Evolutionary conservation across 805 yeast species (phyloP), one percentile per base, ranked within the genome.

Genomic region (Kuraishia borneana): DNA sequence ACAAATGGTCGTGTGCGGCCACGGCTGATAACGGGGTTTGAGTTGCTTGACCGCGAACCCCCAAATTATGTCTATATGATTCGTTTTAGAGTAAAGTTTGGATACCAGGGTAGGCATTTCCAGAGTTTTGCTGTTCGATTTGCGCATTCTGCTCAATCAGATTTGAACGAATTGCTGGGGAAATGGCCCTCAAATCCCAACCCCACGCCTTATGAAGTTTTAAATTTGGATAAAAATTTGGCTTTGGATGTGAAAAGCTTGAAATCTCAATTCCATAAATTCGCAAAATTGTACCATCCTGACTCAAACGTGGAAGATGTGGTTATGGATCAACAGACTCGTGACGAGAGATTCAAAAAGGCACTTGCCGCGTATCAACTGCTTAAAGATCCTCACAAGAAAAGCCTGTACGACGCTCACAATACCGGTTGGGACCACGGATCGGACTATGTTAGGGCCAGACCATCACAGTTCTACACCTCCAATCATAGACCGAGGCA

Each of bases 211-310:
- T 25, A 25, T 16, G 28, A 25, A 12, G 13, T 25, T 25, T 13
- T 25, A 6, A 16, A 7, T 6, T 13, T 25, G 12, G 6, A 7
- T 12, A 25, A 13, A 12, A 7, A 8, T 8, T 12, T 6, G 6
- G 16, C 28, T 10, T 6, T 25, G 13, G 28, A 25, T 36, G 51
- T 51, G 33, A 52, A 45, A 8, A 41, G 51, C 21, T 54, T 78
- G 33, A 71, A 71, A 39, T 41, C 56, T 18, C 65, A 66, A 30
- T 81, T 78, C 46, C 71, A 68, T 42, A 62, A 69, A 35, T 58
- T 73, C 31, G 87, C 87, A 8, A 83, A 81, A 51, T 48, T 76
- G 7, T 87, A 87, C 45, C 96, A 87, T 50, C 96, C 96, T 0
- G 96, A 87, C 42, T 44, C 58, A 4, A 39, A 36, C 26, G 31